Percentiles rank a stretch among this genome's conserved stretches.
These are phyloP conservation scores for Geotrichum bryndzae DNA, from an alignment of 1,139 yeast genomes.

Conservation along the genomic window DNA sequence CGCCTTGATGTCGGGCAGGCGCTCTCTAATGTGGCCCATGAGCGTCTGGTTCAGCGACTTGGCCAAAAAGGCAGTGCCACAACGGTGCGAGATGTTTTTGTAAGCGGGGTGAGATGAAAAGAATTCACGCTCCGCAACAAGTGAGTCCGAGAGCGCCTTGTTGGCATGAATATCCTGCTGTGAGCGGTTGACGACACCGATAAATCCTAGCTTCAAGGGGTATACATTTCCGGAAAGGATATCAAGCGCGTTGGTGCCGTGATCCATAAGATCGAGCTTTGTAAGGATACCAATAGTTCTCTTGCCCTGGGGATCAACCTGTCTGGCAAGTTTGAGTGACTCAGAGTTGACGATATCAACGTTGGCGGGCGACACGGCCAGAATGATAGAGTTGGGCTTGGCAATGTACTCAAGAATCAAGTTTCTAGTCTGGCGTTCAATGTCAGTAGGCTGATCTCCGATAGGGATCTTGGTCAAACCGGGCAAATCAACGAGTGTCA, in stretches of 20 bases:
- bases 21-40: constrained; percentile 89
- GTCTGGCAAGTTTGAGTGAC: constrained; percentile 88
- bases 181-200: constrained; percentile 92
- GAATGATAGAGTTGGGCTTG: constrained; percentile 87
- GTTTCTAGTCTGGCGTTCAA: constrained; percentile 86
- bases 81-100: constrained; percentile 72
- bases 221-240: constrained; percentile 90
- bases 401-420: constrained; percentile 87
- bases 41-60: constrained; percentile 79
- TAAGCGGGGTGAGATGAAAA: constrained; percentile 85
- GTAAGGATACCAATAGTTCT: constrained; percentile 93
- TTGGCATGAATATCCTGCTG: constrained; percentile 88
- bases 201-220: constrained; percentile 91
- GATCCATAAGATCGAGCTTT: constrained; percentile 93
- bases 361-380: constrained; percentile 97
- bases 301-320: constrained; percentile 94
- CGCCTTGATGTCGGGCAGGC: constrained; percentile 95
- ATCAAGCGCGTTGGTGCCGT: constrained; percentile 94
- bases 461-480: constrained; percentile 96
- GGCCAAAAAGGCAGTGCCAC: constrained; percentile 88
- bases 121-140: constrained; percentile 74
- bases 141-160: constrained; percentile 74
- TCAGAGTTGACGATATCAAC: constrained; percentile 96
- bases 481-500: constrained; percentile 91
- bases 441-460: constrained; percentile 96